These are phyloP conservation scores for Lasiosphaeria hispida DNA, from an alignment of 495 filamentous ascomycete species.

Conservation along the genomic window DNA sequence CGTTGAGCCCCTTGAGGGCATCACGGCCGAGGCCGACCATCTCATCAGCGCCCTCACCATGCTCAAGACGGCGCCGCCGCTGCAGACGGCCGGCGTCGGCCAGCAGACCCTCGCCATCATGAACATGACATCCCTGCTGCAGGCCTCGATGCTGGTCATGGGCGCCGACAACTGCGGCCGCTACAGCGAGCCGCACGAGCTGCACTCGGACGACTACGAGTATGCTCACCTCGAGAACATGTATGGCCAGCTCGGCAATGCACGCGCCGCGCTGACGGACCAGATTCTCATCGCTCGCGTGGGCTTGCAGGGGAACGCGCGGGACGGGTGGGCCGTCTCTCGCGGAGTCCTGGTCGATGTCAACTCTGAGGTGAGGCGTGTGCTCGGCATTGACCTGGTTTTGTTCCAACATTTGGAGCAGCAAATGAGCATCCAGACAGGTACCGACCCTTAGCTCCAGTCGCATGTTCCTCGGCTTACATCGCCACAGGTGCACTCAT, in stretches of 20 bases:
- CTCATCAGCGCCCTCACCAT: constrained; percentile 6
- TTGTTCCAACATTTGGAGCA: constrained; percentile 3
- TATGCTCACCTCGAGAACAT: constrained; percentile 14
- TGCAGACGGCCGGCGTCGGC: constrained; percentile 15
- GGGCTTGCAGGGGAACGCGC: constrained; percentile 7
- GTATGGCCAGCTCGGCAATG: not conserved
- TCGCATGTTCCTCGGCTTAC: no score
- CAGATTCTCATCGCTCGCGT: constrained; percentile 5
- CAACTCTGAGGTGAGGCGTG: constrained; percentile 4
- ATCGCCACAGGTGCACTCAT: not conserved
- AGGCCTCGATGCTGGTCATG: constrained; percentile 14
- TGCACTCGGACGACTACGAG: not conserved
- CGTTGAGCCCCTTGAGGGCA: constrained; percentile 8
- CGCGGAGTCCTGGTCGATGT: not conserved
- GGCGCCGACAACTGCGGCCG: constrained; percentile 18
- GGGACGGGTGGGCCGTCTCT: constrained; percentile 10
- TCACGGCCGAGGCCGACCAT: constrained; percentile 8
- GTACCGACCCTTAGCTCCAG: no score
- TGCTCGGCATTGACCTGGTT: constrained; percentile 7
- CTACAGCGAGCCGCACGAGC: not conserved
- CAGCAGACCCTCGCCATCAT: constrained; percentile 2
- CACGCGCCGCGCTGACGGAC: constrained; percentile 2
- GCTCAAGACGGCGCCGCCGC: not conserved
- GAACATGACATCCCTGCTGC: constrained; percentile 3
- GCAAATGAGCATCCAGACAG: no score